Percentiles rank a stretch among this genome's conserved stretches.
phyloP scores from a whole-genome alignment of 805 yeast species.

The Metschnikowia dekortorum region DNA sequence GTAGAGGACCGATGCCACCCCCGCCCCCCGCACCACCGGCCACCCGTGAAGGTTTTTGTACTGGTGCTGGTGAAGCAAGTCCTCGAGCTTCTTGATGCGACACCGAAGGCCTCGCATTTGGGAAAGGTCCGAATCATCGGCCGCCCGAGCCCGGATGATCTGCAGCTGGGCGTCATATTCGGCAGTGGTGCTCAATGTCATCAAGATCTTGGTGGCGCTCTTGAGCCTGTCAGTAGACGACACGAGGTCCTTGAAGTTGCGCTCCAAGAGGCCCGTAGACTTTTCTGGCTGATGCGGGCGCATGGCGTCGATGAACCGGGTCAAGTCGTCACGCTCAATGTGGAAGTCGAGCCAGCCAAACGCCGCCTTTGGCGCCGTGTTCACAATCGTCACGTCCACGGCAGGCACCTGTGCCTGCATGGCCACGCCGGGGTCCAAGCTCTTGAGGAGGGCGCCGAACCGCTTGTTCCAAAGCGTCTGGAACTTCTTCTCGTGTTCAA shows the following conservation, averaged over 20 bases:
- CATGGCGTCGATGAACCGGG: constrained; percentile 23
- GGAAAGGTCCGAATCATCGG: constrained; percentile 27
- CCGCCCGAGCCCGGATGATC: constrained; percentile 8
- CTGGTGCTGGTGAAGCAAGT: constrained; percentile 68
- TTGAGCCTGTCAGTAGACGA: constrained; percentile 37
- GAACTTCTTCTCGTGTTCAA: constrained; percentile 51
- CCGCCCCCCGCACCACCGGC: constrained; percentile 27
- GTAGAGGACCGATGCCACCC: constrained; percentile 7
- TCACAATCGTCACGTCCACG: constrained; percentile 18
- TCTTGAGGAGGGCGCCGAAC: constrained; percentile 43
- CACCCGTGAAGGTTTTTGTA: constrained; percentile 48
- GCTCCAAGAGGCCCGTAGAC: constrained; percentile 37
- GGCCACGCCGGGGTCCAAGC: constrained; percentile 15
- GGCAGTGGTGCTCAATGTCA: constrained; percentile 18
- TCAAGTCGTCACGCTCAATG: constrained; percentile 31
- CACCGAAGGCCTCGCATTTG: constrained; percentile 60
- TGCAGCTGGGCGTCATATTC: constrained; percentile 14
- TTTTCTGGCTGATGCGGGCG: constrained; percentile 25
- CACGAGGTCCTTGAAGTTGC: constrained; percentile 43
- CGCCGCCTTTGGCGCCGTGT: constrained; percentile 1
- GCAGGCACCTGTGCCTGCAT: constrained; percentile 19
- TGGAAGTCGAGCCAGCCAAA: constrained; percentile 36
- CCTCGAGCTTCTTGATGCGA: constrained; percentile 74
- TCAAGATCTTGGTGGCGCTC: constrained; percentile 27
- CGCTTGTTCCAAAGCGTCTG: constrained; percentile 62